phyloP scores from a whole-genome alignment of 2,329 filamentous ascomycete genomes.

The Colletotrichum lindemuthianum region DNA sequence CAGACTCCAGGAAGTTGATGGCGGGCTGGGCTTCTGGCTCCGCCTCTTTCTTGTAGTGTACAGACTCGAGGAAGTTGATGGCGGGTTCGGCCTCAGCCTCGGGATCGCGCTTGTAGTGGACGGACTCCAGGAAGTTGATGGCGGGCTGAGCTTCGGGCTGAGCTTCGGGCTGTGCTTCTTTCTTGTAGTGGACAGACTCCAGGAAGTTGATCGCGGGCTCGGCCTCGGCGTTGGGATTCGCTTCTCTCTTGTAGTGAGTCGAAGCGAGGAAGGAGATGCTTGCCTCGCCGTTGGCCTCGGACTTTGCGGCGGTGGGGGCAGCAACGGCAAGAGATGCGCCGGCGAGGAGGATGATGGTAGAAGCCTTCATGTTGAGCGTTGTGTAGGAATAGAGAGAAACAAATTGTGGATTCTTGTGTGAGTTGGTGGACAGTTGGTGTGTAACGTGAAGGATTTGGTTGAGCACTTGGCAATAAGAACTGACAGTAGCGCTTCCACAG shows the following conservation, averaged over 20 bases:
- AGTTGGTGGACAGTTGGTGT: not conserved
- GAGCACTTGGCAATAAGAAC: no score
- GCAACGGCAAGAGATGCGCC: constrained; percentile 8
- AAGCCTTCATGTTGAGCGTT: constrained; percentile 6
- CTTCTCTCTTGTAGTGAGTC: constrained; percentile 20
- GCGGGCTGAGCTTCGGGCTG: constrained; percentile 6
- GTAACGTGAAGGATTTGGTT: not conserved
- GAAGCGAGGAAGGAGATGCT: constrained; percentile 11
- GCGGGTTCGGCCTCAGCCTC: not conserved
- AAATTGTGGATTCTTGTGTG: not conserved
- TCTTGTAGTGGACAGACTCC: constrained; percentile 22
- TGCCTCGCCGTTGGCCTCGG: constrained; percentile 14
- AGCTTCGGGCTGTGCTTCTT: no score
- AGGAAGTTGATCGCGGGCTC: constrained; percentile 16
- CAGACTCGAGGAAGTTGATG: constrained; percentile 10
- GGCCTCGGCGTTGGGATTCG: constrained; percentile 13
- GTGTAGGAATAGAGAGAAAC: not conserved
- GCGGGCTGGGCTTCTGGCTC: constrained; percentile 6
- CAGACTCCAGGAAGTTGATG: constrained; percentile 2
- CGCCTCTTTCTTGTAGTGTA: constrained; percentile 13
- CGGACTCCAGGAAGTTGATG: constrained; percentile 18
- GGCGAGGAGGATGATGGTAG: not conserved
- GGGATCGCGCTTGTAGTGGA: constrained; percentile 11
- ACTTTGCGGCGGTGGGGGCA: not conserved
- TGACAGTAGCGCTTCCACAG: no score